Evolutionary conservation across 106 monocot genomes (phyloP).

Genomic region (Dendrobium huoshanense): DNA sequence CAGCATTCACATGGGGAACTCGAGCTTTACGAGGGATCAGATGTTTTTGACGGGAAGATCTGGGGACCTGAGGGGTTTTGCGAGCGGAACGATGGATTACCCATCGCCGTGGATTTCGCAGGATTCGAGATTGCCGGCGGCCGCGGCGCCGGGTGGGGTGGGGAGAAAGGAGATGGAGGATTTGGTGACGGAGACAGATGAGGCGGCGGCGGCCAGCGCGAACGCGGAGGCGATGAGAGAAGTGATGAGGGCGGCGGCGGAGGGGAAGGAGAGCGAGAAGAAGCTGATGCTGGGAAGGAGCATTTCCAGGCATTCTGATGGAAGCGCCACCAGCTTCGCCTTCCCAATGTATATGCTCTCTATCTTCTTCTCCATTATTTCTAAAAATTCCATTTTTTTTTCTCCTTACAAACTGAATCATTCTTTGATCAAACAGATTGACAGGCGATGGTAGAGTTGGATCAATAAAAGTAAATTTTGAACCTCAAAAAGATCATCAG

Average conservation of each 20-base stretch:
- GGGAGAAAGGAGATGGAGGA: background rate
- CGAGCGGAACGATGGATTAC: background rate
- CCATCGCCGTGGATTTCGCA: background rate
- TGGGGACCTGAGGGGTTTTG: slow-evolving; percentile 17
- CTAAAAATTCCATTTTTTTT: no score
- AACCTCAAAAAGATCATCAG: no score
- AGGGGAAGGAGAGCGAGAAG: slow-evolving; percentile 2
- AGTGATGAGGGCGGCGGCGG: slow-evolving; percentile 19
- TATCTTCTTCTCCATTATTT: background rate
- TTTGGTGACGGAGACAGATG: background rate
- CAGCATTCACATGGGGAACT: slow-evolving; percentile 56
- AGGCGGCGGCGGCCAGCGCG: background rate
- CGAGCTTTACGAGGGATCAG: slow-evolving; percentile 32
- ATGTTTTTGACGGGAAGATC: slow-evolving; percentile 27
- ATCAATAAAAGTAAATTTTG: no score
- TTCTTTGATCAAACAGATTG: no score
- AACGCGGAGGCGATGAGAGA: slow-evolving; percentile 39
- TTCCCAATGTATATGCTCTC: slow-evolving; percentile 52
- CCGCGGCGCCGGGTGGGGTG: background rate
- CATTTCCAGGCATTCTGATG: slow-evolving; percentile 35
- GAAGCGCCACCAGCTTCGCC: slow-evolving; percentile 49
- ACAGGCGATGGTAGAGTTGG: no score
- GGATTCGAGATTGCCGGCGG: background rate
- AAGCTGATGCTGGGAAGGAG: slow-evolving; percentile 4
- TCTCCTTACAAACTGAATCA: no score